phyloP scores from a whole-genome alignment of 1,284 basidiomycete species.

The Trichosporon sp. region DNA sequence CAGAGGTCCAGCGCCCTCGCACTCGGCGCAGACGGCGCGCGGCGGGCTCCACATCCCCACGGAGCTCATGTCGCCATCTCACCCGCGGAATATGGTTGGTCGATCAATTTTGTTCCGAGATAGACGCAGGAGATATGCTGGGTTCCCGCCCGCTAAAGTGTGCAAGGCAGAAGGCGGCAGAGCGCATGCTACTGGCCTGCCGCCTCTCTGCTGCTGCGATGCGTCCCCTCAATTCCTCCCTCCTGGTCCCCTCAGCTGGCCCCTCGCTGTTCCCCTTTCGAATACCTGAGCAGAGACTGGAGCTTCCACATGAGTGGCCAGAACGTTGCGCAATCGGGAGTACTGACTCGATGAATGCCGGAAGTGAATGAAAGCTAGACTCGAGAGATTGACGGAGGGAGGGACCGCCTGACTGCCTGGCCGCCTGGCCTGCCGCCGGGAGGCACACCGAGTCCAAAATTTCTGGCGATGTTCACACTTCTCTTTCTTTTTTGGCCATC shows the following conservation, averaged over 20 bases:
- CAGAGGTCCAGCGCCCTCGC: too few relatives aligned
- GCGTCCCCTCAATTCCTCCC: too few relatives aligned
- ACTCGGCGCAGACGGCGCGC: background rate
- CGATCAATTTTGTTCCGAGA: conserved; percentile 3
- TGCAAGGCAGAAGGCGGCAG: too few relatives aligned
- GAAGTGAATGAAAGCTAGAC: background rate
- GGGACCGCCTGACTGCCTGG: too few relatives aligned
- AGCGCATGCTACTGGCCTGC: background rate
- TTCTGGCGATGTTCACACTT: background rate
- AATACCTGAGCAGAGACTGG: too few relatives aligned
- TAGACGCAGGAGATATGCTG: background rate
- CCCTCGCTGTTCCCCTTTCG: too few relatives aligned
- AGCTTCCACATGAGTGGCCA: background rate
- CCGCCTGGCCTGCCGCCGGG: background rate
- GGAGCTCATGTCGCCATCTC: conserved; percentile 5
- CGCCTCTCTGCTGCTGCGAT: too few relatives aligned
- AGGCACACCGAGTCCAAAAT: background rate
- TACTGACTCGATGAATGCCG: background rate
- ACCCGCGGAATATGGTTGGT: background rate
- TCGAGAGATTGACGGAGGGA: too few relatives aligned
- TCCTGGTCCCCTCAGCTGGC: too few relatives aligned
- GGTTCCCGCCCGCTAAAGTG: background rate
- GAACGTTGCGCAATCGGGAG: background rate
- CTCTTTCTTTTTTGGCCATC: conserved; percentile 8
- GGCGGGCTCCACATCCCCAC: conserved; percentile 4